Percentiles rank a stretch among this genome's conserved stretches.
Evolutionary conservation across 1,284 basidiomycete genomes (phyloP).

Genomic region (Marasmius sp.): DNA sequence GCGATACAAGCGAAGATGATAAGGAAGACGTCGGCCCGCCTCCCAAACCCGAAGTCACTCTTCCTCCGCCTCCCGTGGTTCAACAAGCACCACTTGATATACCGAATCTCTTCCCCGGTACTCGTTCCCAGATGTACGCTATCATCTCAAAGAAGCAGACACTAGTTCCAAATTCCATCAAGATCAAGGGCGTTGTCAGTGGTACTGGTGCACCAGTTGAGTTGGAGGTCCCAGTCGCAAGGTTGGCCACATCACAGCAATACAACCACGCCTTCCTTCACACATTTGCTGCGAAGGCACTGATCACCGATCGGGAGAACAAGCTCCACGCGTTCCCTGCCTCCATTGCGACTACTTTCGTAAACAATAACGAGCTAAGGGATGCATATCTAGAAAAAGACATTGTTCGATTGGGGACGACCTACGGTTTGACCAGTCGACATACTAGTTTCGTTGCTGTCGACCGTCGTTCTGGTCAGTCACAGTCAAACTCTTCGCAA

Average conservation of each 20-base stretch:
- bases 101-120: background rate
- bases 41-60: background rate
- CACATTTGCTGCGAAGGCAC: slow-evolving; percentile 8
- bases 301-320: slow-evolving; percentile 7
- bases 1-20: background rate
- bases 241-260: background rate
- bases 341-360: background rate
- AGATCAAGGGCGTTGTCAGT: slow-evolving; percentile 1
- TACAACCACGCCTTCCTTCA: slow-evolving; percentile 1
- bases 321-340: background rate
- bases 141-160: background rate
- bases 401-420: slow-evolving; percentile 9
- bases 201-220: slow-evolving; percentile 4
- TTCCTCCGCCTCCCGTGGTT: background rate
- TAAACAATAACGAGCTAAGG: background rate
- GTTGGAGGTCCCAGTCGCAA: slow-evolving; percentile 2
- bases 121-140: slow-evolving; percentile 6
- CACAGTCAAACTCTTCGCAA: background rate
- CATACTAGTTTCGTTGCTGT: slow-evolving; percentile 10
- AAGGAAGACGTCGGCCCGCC: background rate
- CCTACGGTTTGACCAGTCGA: slow-evolving; percentile 6
- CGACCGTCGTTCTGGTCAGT: background rate
- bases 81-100: slow-evolving; percentile 6
- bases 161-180: background rate
- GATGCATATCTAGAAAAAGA: slow-evolving; percentile 9